Base-by-base conservation (phyloP, 441 rosid genomes). In the Breynia disticha region DNA sequence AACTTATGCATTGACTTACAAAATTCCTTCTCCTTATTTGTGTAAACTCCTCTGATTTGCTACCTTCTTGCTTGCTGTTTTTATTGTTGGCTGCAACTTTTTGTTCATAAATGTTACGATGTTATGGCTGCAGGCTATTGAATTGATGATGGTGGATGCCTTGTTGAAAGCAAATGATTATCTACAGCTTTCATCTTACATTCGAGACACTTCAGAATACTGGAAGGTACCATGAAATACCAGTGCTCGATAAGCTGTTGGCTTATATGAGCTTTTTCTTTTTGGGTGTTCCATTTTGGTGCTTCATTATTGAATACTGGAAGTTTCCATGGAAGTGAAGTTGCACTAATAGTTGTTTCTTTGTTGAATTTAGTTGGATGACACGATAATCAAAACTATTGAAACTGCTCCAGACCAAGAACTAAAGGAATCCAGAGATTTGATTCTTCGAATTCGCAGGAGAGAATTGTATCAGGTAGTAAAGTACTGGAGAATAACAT, bases 131-230 rank as follows among this genome's bases (percentile, higher is more conserved):
- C 79, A 90, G 98, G 98, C 96, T 15, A 66, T 83, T 57, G 96
- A 87, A 70, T 93, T 83, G 56, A 90, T 90, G 98, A 44, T 83
- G 35, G 93, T 78, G 53, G 98, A 90, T 81, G 96, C 96, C 22
- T 64, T 90, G 76, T 66, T 83, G 70, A 75, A 80, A 70, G 93
- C 98, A 60, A 75, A 87, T 60, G 68, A 60, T 65, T 70, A 61
- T 67, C 61, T 90, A 59, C 76, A 71, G 67, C 72, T 90, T 57
- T 76, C 88, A 38, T 66, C 86, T 42, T 54, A 57, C 75, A 66
- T 87, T 75, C 61, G 74, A 50, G 84, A 90, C 59, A 93, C 98
- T 53, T 60, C 79, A 61, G 76, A 79, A 67, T 87, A 81, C 74
- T 90, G 88, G 95, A 83, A 85, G 96, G 98, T 90, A 42, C 58